Conservation (phyloP, 352 stramenopile genomes). For the Phytophthora foliorum region DNA sequence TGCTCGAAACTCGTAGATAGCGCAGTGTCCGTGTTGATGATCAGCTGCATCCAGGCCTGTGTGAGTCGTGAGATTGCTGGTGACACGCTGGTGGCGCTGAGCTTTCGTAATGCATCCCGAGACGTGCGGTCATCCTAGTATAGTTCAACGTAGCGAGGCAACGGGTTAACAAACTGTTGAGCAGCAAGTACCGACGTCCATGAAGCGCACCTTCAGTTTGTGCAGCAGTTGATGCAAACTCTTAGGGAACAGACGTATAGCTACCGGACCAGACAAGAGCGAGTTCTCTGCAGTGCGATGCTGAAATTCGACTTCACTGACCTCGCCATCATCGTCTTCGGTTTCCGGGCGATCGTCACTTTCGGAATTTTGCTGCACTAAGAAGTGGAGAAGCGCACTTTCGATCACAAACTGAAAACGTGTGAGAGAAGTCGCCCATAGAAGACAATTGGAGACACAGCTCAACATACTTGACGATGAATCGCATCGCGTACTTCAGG, state of each 20-base stretch:
- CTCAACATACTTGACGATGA: conserved; percentile 27
- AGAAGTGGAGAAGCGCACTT: conserved; percentile 24
- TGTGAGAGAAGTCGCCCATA: not conserved
- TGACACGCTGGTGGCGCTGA: conserved; percentile 53
- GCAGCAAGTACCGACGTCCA: not conserved
- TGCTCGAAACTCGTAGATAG: conserved; percentile 68
- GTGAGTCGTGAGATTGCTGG: conserved; percentile 44
- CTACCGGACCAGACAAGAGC: conserved; percentile 17
- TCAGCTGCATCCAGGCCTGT: conserved; percentile 50
- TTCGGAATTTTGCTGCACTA: conserved; percentile 20
- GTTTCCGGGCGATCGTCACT: conserved; percentile 32
- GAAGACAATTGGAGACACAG: not conserved
- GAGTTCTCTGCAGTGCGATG: conserved; percentile 22
- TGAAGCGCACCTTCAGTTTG: conserved; percentile 31
- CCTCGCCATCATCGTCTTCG: conserved; percentile 26
- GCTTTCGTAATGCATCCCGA: conserved; percentile 50
- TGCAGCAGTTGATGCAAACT: conserved; percentile 42
- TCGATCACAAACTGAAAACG: conserved; percentile 32
- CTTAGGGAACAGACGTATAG: conserved; percentile 36
- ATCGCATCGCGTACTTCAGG: conserved; percentile 16
- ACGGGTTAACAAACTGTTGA: not conserved
- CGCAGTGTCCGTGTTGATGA: conserved; percentile 47
- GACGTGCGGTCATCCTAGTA: conserved; percentile 50
- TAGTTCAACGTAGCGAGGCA: not conserved
- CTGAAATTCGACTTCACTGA: conserved; percentile 18